These are phyloP conservation scores for Suillus occidentalis DNA, from an alignment of 768 basidiomycete genomes.

Conservation along the genomic window DNA sequence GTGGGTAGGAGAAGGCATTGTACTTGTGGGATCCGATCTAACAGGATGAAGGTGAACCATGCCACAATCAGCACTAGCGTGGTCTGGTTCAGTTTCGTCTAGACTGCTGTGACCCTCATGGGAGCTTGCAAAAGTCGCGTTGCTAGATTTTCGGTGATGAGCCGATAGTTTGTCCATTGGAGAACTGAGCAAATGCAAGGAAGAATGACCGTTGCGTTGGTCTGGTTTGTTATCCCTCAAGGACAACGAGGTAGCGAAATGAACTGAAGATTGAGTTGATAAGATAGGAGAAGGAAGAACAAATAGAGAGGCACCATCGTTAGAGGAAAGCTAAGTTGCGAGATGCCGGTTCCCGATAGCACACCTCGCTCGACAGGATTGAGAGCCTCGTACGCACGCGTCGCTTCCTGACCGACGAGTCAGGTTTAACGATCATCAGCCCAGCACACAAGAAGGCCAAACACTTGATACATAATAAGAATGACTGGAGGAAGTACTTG, in stretches of 20 bases:
- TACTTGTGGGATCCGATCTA: conserved; percentile 35
- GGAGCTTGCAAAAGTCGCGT: conserved; percentile 52
- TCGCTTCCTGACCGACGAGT: conserved; percentile 70
- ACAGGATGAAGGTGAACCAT: conserved; percentile 34
- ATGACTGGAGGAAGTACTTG: not conserved
- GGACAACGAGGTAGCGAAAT: conserved; percentile 54
- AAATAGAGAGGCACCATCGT: conserved; percentile 40
- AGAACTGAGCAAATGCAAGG: conserved; percentile 49
- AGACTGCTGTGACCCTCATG: conserved; percentile 34
- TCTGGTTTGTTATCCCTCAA: conserved; percentile 73
- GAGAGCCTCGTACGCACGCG: conserved; percentile 86
- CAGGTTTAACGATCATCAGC: conserved; percentile 1
- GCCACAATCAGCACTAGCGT: conserved; percentile 27
- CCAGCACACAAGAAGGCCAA: not conserved
- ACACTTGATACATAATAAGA: conserved; percentile 41
- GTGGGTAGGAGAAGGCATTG: conserved; percentile 37
- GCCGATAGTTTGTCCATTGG: conserved; percentile 30
- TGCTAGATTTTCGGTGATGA: conserved; percentile 59
- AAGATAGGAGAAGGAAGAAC: conserved; percentile 77
- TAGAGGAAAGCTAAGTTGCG: conserved; percentile 26
- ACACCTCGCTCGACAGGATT: conserved; percentile 91
- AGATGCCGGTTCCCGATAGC: conserved; percentile 69
- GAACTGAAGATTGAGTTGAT: conserved; percentile 61
- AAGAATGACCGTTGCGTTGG: conserved; percentile 49
- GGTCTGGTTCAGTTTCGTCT: conserved; percentile 54